These are phyloP conservation scores for Globomyces pollinis-pini DNA, from an alignment of 192 early-diverging fungal species.

Conservation along the genomic window DNA sequence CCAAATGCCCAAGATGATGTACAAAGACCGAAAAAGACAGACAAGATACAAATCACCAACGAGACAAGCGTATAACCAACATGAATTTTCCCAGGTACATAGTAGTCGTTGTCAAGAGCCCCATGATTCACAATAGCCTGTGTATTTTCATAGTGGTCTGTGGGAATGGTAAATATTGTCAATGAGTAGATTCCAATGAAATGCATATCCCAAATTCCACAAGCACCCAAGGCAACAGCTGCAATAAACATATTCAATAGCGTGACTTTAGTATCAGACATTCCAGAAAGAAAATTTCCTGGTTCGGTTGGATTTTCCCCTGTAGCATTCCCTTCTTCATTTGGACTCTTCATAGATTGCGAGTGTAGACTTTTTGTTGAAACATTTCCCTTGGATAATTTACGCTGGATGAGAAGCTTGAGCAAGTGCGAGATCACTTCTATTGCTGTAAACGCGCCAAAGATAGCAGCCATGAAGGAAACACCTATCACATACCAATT, in stretches of 20 bases:
- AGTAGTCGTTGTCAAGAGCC: not conserved
- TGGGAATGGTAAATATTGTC: not conserved
- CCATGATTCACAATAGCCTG: not conserved
- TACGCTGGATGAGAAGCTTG: not conserved
- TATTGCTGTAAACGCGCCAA: constrained; percentile 7
- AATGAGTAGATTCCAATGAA: constrained; percentile 12
- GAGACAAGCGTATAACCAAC: not conserved
- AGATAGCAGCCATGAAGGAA: constrained; percentile 3
- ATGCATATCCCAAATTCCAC: constrained; percentile 14
- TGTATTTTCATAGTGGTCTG: not conserved
- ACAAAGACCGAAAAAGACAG: constrained; percentile 5
- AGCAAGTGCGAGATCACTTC: not conserved
- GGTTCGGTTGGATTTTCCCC: not conserved
- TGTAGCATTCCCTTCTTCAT: not conserved
- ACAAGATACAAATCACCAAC: not conserved
- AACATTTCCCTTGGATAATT: not conserved
- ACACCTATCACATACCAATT: not conserved
- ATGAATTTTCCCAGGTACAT: not conserved
- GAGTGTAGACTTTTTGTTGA: not conserved
- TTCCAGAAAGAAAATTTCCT: not conserved
- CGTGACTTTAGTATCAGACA: not conserved
- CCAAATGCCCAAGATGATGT: not conserved
- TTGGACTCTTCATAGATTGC: no score
- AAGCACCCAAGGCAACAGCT: constrained; percentile 1
- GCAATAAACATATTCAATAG: constrained; percentile 10